Evolutionary conservation across 2,329 filamentous ascomycete species (phyloP).

Genomic region (Cucurbitaria berberidis): DNA sequence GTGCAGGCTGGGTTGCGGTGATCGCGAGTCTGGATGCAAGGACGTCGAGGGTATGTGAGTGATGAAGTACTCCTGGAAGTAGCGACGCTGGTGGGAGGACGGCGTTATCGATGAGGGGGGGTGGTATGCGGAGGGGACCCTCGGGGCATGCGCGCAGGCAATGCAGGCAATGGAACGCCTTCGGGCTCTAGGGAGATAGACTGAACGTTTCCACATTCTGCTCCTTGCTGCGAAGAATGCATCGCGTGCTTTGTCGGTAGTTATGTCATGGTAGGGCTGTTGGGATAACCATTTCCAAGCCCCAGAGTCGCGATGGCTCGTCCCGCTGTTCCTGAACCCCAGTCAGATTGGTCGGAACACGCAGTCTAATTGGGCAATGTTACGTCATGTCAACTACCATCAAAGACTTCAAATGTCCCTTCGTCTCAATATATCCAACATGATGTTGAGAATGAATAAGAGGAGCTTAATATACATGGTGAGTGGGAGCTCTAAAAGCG

Average conservation of each 20-base stretch:
- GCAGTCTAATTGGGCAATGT: slow-evolving; percentile 18
- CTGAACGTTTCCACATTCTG: slow-evolving; percentile 49
- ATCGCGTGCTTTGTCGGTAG: slow-evolving; percentile 36
- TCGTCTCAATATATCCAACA: background rate
- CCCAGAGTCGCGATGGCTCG: slow-evolving; percentile 19
- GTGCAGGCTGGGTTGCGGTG: slow-evolving; percentile 66
- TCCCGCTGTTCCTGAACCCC: slow-evolving; percentile 28
- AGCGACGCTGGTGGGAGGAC: slow-evolving; percentile 38
- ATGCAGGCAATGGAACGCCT: slow-evolving; percentile 29
- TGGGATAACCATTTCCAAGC: slow-evolving; percentile 28
- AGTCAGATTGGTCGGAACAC: slow-evolving; percentile 18
- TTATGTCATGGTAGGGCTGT: slow-evolving; percentile 39
- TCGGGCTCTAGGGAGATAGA: slow-evolving; percentile 33
- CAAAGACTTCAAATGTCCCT: background rate
- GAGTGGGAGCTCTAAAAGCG: background rate
- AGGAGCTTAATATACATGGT: background rate
- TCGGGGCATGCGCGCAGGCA: slow-evolving; percentile 14
- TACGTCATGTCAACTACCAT: background rate
- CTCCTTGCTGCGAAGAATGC: slow-evolving; percentile 38
- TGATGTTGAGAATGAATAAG: background rate
- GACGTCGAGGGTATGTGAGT: slow-evolving; percentile 94
- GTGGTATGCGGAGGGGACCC: slow-evolving; percentile 10
- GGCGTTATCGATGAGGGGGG: slow-evolving; percentile 13
- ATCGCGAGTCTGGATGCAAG: slow-evolving; percentile 81
- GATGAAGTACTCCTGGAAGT: slow-evolving; percentile 96